Conservation (phyloP, 2,329 filamentous ascomycete genomes). For the Fusarium camptoceras region DNA sequence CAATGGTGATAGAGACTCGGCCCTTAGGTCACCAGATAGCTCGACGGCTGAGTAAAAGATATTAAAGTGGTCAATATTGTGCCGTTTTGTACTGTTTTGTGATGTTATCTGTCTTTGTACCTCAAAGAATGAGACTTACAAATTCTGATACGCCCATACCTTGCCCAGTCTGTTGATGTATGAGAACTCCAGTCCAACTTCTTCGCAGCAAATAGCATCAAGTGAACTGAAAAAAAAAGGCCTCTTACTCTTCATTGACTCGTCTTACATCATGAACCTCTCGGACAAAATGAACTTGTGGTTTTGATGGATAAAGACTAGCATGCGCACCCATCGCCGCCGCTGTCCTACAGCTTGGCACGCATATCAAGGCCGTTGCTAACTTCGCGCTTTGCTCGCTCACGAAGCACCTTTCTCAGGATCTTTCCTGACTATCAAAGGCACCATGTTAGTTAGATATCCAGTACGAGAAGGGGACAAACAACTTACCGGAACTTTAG, state of each 20-base stretch:
- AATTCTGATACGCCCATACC: background rate
- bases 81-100: background rate
- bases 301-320: slow-evolving; percentile 27
- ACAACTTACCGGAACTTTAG: slow-evolving; percentile 63
- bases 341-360: slow-evolving; percentile 48
- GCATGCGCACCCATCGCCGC: slow-evolving; percentile 39
- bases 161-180: slow-evolving; percentile 2
- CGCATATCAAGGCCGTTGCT: slow-evolving; percentile 52
- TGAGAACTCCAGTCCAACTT: background rate
- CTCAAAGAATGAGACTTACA: background rate
- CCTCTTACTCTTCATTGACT: background rate
- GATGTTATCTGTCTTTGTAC: background rate
- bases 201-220: background rate
- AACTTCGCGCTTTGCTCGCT: slow-evolving; percentile 66
- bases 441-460: slow-evolving; percentile 18
- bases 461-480: background rate
- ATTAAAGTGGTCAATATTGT: background rate
- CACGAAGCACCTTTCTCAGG: slow-evolving; percentile 68
- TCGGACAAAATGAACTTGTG: background rate
- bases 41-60: background rate
- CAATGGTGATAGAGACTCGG: background rate
- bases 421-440: slow-evolving; percentile 72
- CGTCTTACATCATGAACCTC: slow-evolving; percentile 3
- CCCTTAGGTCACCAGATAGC: background rate
- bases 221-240: background rate